Conservation (phyloP, 441 rosid species). For the Bocquillonia castaneifolia region DNA sequence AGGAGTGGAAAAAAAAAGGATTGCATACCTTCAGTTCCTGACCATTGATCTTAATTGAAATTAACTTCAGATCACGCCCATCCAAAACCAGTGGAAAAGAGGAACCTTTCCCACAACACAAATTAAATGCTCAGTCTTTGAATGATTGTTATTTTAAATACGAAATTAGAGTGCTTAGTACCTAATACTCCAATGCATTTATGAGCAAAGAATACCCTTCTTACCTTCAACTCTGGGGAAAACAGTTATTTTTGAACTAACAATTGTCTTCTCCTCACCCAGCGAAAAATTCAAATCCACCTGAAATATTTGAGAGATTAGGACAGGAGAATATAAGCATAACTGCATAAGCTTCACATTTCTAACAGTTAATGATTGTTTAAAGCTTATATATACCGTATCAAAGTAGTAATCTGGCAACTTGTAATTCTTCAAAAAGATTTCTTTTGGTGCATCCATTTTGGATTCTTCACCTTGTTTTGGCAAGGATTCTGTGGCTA, state of each 20-base stretch:
- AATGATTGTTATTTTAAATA: neutral
- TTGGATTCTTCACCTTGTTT: conserved; percentile 59
- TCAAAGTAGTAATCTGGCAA: conserved; percentile 91
- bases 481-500: conserved; percentile 58
- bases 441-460: conserved; percentile 85
- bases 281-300: conserved; percentile 73
- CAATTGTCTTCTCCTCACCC: conserved; percentile 92
- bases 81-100: conserved; percentile 70
- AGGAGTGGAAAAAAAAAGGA: neutral
- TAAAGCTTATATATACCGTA: conserved; percentile 37
- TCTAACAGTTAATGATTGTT: neutral
- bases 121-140: neutral
- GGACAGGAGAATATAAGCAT: conserved; percentile 14
- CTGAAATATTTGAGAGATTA: conserved; percentile 35
- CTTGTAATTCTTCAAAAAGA: conserved; percentile 86
- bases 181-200: neutral
- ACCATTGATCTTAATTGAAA: conserved; percentile 63
- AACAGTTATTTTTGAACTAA: conserved; percentile 71
- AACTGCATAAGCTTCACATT: conserved; percentile 10
- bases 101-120: conserved; percentile 45
- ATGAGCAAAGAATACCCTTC: conserved; percentile 3
- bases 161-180: neutral
- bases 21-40: conserved; percentile 62
- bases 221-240: conserved; percentile 80
- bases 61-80: conserved; percentile 71